Evolutionary conservation across 768 basidiomycete species (phyloP), one percentile per base, ranked within the genome.

Genomic region (Gautieria morchelliformis): DNA sequence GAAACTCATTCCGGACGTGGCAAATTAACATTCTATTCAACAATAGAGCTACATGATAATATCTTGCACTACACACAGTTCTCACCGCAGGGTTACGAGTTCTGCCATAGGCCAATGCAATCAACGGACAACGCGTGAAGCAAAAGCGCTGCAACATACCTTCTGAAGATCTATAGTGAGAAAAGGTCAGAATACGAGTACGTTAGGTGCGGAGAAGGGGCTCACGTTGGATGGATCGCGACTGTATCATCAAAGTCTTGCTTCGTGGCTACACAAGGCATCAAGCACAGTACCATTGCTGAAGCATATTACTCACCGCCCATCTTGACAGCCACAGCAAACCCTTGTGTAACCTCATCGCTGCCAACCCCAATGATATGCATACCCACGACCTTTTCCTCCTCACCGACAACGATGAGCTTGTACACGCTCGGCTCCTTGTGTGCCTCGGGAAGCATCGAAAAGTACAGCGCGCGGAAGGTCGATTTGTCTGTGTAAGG

Each of bases 271-370:
- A 32, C 14, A 37, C 1, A 19, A 39, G 2, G 6, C n/a, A 41
- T 30, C 5, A 44, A 19, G 8, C 37, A 20, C 52, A 44, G 40
- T 45, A 20, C 61, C 41, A 44, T 19, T 12, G 33, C 14, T 35
- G 17, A 12, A 14, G 10, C 5, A 46, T 30, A 39, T n/a, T 20
- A 70, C 77, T 11, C 63, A 80, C 77, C 79, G 20, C 89, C 89
- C 95, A 98, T 95, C 76, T 97, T 98, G 64, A 99, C 77, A 12
- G 96, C 96, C n/a, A 98, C 92, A 2, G 75, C 90, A 70, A 96
- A 97, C 61, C 95, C 95, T 77, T 99, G 96, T 72, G 94, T 72
- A 63, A 88, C 81, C 72, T 99, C 96, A 67, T 99, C 96, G 65
- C 87, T 89, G 44, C 96, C 96, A 60, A 77, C 66, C 7, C 96